Conservation (phyloP, 2,329 filamentous ascomycete genomes). For the Fusarium marasasianum region DNA sequence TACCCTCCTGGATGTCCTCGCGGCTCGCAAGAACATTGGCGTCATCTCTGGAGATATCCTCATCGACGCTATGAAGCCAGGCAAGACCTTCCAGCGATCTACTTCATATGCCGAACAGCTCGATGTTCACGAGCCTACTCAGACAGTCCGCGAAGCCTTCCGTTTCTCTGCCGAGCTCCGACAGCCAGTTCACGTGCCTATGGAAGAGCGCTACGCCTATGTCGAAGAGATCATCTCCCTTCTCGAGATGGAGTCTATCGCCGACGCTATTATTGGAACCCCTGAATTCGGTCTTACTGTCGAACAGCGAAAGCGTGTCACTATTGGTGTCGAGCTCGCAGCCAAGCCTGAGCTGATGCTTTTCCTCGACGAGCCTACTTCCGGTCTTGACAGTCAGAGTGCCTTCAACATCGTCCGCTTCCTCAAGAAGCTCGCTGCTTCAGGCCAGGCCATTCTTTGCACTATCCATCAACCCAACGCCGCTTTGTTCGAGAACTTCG, state of each 20-base stretch:
- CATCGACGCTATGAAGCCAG: slow-evolving; percentile 65
- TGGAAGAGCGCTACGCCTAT: slow-evolving; percentile 65
- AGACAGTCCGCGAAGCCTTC: slow-evolving; percentile 71
- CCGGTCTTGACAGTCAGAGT: slow-evolving; percentile 69
- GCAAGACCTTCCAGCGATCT: slow-evolving; percentile 68
- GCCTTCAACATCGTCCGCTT: slow-evolving; percentile 83
- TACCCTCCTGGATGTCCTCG: slow-evolving; percentile 81
- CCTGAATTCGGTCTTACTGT: slow-evolving; percentile 76
- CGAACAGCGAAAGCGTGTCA: slow-evolving; percentile 78
- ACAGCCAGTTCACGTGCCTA: slow-evolving; percentile 63
- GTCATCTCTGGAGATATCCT: slow-evolving; percentile 66
- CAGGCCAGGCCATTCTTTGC: slow-evolving; percentile 87
- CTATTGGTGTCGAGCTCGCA: slow-evolving; percentile 88
- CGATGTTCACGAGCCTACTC: slow-evolving; percentile 69
- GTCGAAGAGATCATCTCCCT: slow-evolving; percentile 70
- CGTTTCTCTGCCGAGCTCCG: slow-evolving; percentile 70
- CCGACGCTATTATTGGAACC: slow-evolving; percentile 66
- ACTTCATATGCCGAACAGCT: slow-evolving; percentile 72
- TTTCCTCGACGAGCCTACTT: slow-evolving; percentile 83
- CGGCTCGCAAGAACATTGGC: slow-evolving; percentile 68
- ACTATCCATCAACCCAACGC: slow-evolving; percentile 93
- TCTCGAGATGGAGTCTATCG: slow-evolving; percentile 67
- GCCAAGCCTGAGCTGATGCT: slow-evolving; percentile 81
- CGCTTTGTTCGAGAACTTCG: slow-evolving; percentile 87
- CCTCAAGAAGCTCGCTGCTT: slow-evolving; percentile 78